Evolutionary conservation across 176 grass and related monocot genomes (phyloP), one percentile per base, ranked within the genome.

Genomic region (Dactylis glomerata): DNA sequence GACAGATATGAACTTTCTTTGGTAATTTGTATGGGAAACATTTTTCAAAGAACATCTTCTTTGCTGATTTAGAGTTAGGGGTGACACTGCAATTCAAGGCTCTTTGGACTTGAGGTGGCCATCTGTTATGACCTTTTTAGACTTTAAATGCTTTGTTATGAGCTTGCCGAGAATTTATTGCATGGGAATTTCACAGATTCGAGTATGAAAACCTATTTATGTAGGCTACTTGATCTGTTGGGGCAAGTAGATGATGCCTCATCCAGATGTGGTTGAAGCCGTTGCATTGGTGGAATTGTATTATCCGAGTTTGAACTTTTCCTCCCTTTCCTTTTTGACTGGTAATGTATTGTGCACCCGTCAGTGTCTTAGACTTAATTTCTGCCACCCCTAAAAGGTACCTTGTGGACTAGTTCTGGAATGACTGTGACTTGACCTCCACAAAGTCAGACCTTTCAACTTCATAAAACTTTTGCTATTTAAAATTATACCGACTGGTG

Each of bases 401-500:
- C 69, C 7, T 62, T 62, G 55, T 74, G 27, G 68, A 47, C 50
- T 58, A n/a, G 15, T 57, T 57, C 6, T 82, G 20, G 28, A 72
- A 49, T 20, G 44, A 64, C 46, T 75, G 55, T 27, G 59, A 47
- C 37, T 46, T 32, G 26, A 73, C 37, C 24, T 73, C 19, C 26
- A 5, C 9, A 73, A 58, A 57, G 81, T 57, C 51, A 73, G 51
- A 46, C 28, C 40, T 46, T 26, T 36, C 40, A 49, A 27, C 55
- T 37, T 83, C 40, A 15, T 34, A 42, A 59, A 75, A 32, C 42
- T 84, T 84, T 76, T 75, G 56, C 70, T 28, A 75, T 76, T 75
- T 76, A 76, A 20, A 44, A 84, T 13, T 70, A 84, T 19, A 1
- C 19, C 3, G 30, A 75, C 57, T 50, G 56, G 31, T 28, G 70